These are phyloP conservation scores for Umbilicaria muhlenbergii DNA, from an alignment of 495 filamentous ascomycete species.

Conservation along the genomic window DNA sequence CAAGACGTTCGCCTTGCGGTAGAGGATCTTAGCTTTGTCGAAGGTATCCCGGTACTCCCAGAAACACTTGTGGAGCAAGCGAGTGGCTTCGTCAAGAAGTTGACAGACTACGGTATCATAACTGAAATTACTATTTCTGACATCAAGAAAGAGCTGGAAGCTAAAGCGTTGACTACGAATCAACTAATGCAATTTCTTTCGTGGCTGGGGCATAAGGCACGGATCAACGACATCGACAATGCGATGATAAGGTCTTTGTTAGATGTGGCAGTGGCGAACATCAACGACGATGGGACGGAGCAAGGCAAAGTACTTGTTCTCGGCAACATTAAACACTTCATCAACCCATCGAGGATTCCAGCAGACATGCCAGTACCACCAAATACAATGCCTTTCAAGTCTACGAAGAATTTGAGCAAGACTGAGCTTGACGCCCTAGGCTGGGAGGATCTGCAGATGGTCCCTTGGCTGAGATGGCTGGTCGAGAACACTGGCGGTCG, in stretches of 20 bases:
- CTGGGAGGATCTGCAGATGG: slow-evolving; percentile 67
- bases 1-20: slow-evolving; percentile 63
- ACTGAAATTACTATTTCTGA: slow-evolving; percentile 75
- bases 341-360: slow-evolving; percentile 60
- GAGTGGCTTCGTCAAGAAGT: slow-evolving; percentile 53
- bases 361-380: slow-evolving; percentile 73
- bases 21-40: slow-evolving; percentile 75
- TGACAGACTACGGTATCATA: slow-evolving; percentile 67
- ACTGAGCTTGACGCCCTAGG: slow-evolving; percentile 59
- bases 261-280: slow-evolving; percentile 63
- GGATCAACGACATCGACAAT: slow-evolving; percentile 48
- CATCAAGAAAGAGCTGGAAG: slow-evolving; percentile 62
- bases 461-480: slow-evolving; percentile 70
- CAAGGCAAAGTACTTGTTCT: slow-evolving; percentile 57
- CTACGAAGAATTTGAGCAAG: slow-evolving; percentile 45
- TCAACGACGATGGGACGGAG: slow-evolving; percentile 42
- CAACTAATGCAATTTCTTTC: slow-evolving; percentile 69
- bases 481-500: slow-evolving; percentile 42
- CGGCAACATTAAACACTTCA: slow-evolving; percentile 53
- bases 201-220: slow-evolving; percentile 59
- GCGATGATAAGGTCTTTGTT: slow-evolving; percentile 48
- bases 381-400: slow-evolving; percentile 63
- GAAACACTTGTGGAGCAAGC: slow-evolving; percentile 49
- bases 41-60: slow-evolving; percentile 76
- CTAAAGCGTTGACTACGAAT: slow-evolving; percentile 53